These are phyloP conservation scores for Inga laurina DNA, from an alignment of 306 rosid genomes.

Conservation along the genomic window DNA sequence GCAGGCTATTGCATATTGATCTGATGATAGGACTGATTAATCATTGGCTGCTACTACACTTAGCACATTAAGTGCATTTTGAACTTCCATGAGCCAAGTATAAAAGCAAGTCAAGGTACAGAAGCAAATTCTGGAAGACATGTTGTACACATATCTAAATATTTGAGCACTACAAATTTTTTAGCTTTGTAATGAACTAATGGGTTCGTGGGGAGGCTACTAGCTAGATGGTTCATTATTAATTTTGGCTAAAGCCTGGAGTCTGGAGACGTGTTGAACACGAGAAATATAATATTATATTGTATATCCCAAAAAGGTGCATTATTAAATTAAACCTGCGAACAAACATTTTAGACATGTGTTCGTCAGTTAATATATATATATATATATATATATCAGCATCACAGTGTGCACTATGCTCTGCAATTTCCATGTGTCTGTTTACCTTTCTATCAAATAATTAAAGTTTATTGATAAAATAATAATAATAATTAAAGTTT, in stretches of 20 bases:
- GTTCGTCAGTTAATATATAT: background rate
- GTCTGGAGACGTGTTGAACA: background rate
- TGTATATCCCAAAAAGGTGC: background rate
- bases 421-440: background rate
- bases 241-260: background rate
- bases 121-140: background rate
- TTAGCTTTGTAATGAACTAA: conserved; percentile 12
- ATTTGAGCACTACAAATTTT: conserved; percentile 6
- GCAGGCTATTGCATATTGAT: background rate
- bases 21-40: background rate
- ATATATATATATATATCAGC: background rate
- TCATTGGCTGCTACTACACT: too few species aligned
- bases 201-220: conserved; percentile 34
- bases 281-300: background rate
- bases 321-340: background rate
- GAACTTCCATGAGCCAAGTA: background rate
- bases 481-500: too few species aligned
- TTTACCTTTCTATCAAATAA: background rate
- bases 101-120: conserved; percentile 1
- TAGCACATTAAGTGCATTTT: background rate
- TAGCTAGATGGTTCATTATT: background rate
- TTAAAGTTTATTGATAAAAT: too few species aligned
- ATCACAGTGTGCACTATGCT: background rate
- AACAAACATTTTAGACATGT: background rate
- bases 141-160: background rate